Base-by-base conservation (phyloP, 805 yeast species). In the Candida namnaoensis region DNA sequence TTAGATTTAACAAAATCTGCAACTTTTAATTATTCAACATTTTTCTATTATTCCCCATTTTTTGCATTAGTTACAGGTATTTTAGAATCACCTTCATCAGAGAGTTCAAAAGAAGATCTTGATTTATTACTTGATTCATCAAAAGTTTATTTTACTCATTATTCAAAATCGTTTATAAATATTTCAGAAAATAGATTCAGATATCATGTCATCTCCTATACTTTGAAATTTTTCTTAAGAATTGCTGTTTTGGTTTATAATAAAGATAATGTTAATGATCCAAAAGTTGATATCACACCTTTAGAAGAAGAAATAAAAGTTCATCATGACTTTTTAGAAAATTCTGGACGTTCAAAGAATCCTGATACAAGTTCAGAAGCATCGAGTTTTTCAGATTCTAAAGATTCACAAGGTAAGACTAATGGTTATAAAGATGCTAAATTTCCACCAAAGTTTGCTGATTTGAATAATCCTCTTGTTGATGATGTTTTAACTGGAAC, bases 21-120 rank as follows among this genome's bases (percentile, higher is more conserved):
- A 5, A 47, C 46, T 30, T 46, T 46, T 25, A 48, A 49, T 32
- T 39, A 43, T 34, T 42, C 45, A 1, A 32, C 45, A 0, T 52
- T 48, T 41, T 50, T 44, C 11, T 55, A 49, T 39, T 48, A 46
- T 30, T 48, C 56, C 13, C 48, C 58, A 2, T 55, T 52, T 44
- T 53, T 50, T 41, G 43, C 56, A 4, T 35, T 55, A 34, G 50
- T 55, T 36, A 47, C 52, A 7, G 49, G 55, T 19, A 35, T 46
- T 5, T 32, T 53, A 11, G 60, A 54, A 27, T 45, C 46, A 38
- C 57, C 58, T 11, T 40, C 14, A 4, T 41, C 51, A 1, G 35
- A 35, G 11, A 25, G 33, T 12, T 37, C 48, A 7, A 44, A 35
- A 30, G 36, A 36, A n/a, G 57, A 54, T 33, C 26, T 55, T 2